Evolutionary conservation across 1,284 basidiomycete species (phyloP).

Genomic region (Tylopilus sp.): DNA sequence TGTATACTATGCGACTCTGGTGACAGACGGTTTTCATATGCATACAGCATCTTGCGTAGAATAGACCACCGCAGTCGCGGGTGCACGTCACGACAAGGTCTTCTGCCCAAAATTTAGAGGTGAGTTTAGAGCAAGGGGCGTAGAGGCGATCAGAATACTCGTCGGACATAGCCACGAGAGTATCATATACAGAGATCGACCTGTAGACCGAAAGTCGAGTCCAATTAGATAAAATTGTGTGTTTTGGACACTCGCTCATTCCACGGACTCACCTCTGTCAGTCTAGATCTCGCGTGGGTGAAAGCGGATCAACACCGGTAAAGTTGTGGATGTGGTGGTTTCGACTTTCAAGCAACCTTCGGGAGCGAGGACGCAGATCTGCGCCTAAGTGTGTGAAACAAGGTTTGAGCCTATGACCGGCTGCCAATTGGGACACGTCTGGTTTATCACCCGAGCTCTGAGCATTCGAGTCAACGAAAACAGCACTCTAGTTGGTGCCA

Average conservation of each 20-base stretch:
- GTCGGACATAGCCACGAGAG: not conserved
- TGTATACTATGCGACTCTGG: not conserved
- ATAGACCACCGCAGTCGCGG: not conserved
- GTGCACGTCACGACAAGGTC: constrained; percentile 1
- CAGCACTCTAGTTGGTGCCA: too few relatives aligned
- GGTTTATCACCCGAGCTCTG: too few relatives aligned
- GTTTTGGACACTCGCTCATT: not conserved
- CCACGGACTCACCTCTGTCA: not conserved
- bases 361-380: too few relatives aligned
- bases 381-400: too few relatives aligned
- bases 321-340: not conserved
- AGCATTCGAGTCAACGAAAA: too few relatives aligned
- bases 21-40: not conserved
- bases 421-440: too few relatives aligned
- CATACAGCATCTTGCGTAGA: constrained; percentile 1
- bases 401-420: too few relatives aligned
- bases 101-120: not conserved
- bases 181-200: not conserved
- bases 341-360: too few relatives aligned
- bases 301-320: not conserved
- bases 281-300: not conserved
- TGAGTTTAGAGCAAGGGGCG: not conserved
- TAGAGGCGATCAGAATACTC: not conserved
- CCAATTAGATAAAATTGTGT: not conserved
- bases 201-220: not conserved